Evolutionary conservation across 116 monocot genomes (phyloP), one percentile per base, ranked within the genome.

Genomic region (Phalaenopsis hybrid): DNA sequence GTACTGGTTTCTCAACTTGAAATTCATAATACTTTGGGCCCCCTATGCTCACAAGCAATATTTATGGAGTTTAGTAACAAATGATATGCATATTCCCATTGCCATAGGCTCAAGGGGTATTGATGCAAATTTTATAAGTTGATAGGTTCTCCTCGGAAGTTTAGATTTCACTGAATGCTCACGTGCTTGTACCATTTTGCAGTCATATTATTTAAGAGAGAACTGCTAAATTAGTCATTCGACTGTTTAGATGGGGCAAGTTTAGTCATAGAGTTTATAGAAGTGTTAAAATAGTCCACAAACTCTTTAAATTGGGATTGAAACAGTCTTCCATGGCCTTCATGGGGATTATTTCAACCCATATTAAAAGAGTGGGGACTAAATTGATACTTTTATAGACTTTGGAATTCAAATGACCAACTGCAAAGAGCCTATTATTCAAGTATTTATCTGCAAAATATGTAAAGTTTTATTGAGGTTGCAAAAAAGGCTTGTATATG

Each of bases 361-460:
- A 37, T 37, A 37, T 37, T 37, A 37, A 37, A 2, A 37, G 37
- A 37, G 37, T 37, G 0, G 37, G 37, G 37, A 37, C 37, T 37
- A 37, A 37, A 37, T 37, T 37, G 37, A 37, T 37, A 37, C 2
- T 37, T 37, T 37, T 37, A 37, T 37, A 37, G 37, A 37, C 1
- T 37, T 37, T 37, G 37, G 2, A 2, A 37, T 37, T 37, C 0
- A 37, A 37, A 37, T 37, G 37, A 37, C 2, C 37, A 2, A 2
- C 37, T 37, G 2, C 37, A 37, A 37, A 37, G 37, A 2, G 37
- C 37, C 37, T 28, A 28, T 28, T 8, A 2, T 65, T 65, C 2
- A 65, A 65, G 65, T 65, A 65, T 65, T 65, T 28, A 23, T 65
- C 25, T 25, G 25, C 65, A 65, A 65, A 65, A 65, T 65, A 55